A percentile compares a stretch with the other conserved stretches of the same genome.
Evolutionary conservation across 2,329 filamentous ascomycete species (phyloP).

Genomic region (Hypoxylon sp.): DNA sequence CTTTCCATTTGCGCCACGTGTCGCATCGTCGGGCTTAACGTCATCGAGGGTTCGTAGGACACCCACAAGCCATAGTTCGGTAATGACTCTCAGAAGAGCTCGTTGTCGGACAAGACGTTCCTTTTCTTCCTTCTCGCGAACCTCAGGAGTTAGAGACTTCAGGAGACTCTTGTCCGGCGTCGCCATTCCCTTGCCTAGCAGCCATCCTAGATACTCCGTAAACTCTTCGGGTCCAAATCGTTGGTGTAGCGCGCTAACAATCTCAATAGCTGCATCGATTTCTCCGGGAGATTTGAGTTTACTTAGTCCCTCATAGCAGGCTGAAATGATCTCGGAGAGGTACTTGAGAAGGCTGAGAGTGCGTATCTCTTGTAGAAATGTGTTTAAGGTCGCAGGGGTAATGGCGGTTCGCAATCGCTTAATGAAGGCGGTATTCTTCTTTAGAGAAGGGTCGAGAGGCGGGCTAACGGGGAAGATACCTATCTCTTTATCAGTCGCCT

Average conservation of each 20-base stretch:
- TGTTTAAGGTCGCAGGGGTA: slow-evolving; percentile 81
- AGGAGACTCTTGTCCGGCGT: slow-evolving; percentile 88
- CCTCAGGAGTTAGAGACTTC: slow-evolving; percentile 83
- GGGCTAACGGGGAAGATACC: slow-evolving; percentile 83
- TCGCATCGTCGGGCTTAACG: slow-evolving; percentile 74
- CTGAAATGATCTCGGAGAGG: slow-evolving; percentile 95
- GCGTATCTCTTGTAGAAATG: slow-evolving; percentile 91
- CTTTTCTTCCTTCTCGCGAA: slow-evolving; percentile 95
- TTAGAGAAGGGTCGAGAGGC: slow-evolving; percentile 92
- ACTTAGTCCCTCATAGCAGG: slow-evolving; percentile 94
- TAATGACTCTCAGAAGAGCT: slow-evolving; percentile 88
- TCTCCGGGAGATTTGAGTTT: slow-evolving; percentile 93
- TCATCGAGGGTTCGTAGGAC: slow-evolving; percentile 85
- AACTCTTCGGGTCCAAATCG: slow-evolving; percentile 93
- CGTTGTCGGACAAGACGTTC: slow-evolving; percentile 90
- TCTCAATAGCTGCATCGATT: slow-evolving; percentile 90
- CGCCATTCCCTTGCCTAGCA: slow-evolving; percentile 89
- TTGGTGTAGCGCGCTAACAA: slow-evolving; percentile 95
- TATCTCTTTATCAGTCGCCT: slow-evolving; percentile 57
- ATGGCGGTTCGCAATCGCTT: slow-evolving; percentile 94
- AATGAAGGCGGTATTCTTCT: slow-evolving; percentile 99
- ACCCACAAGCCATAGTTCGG: slow-evolving; percentile 95
- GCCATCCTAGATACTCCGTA: slow-evolving; percentile 92
- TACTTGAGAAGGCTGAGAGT: slow-evolving; percentile 95
- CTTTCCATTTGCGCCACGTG: slow-evolving; percentile 75